Evolutionary conservation across 1,284 basidiomycete species (phyloP).

Genomic region (Ceratobasidium sp.): DNA sequence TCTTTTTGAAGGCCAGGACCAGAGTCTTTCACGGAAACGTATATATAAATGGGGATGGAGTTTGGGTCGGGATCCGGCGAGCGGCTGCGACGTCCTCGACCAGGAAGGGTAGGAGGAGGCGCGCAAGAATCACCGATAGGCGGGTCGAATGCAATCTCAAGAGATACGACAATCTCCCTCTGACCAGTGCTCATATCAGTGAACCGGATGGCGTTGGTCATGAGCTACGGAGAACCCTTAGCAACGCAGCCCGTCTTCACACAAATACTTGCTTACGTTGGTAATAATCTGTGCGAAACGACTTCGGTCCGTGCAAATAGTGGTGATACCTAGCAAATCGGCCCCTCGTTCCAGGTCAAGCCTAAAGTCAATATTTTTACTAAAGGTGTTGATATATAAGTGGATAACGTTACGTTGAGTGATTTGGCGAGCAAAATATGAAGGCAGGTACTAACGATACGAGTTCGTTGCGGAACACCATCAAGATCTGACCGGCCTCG

Average conservation of each 20-base stretch:
- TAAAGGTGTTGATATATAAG: conserved; percentile 10
- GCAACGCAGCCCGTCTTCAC: neutral
- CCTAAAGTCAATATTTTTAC: conserved; percentile 49
- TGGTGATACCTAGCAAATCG: conserved; percentile 41
- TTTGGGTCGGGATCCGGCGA: conserved; percentile 22
- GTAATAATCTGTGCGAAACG: conserved; percentile 50
- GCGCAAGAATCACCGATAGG: conserved; percentile 38
- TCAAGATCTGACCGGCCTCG: conserved; percentile 31
- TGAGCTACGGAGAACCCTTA: neutral
- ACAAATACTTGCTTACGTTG: conserved; percentile 44
- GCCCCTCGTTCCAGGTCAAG: conserved; percentile 47
- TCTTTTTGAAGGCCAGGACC: conserved; percentile 50
- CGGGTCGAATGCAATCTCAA: conserved; percentile 48
- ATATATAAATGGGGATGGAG: conserved; percentile 45
- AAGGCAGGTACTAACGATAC: conserved; percentile 50
- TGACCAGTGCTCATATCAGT: conserved; percentile 43
- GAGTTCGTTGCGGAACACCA: conserved; percentile 56
- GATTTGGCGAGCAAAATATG: neutral
- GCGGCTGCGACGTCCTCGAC: neutral
- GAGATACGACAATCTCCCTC: conserved; percentile 47
- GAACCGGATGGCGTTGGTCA: conserved; percentile 43
- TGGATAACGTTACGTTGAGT: neutral
- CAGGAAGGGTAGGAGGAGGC: conserved; percentile 1
- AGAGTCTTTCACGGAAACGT: conserved; percentile 50
- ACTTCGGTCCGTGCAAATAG: conserved; percentile 47